These are phyloP conservation scores for Fagus sylvatica DNA, from an alignment of 306 rosid genomes.

Conservation along the genomic window DNA sequence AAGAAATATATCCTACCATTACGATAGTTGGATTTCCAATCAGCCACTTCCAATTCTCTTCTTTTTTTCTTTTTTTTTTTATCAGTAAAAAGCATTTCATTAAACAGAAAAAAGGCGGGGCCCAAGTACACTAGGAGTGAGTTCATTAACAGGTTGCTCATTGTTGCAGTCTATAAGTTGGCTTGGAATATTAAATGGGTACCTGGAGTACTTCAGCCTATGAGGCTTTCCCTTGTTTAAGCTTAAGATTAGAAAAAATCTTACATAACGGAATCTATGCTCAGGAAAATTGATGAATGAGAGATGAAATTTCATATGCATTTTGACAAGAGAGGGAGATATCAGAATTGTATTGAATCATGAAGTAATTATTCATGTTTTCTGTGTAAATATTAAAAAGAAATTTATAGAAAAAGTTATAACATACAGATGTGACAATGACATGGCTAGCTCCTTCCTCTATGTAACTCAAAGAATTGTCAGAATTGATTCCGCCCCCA, in stretches of 20 bases:
- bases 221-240: background rate
- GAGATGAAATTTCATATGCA: background rate
- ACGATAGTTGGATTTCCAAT: background rate
- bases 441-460: conserved; percentile 94
- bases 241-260: background rate
- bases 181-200: background rate
- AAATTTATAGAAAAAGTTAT: conserved; percentile 5
- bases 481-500: conserved; percentile 96
- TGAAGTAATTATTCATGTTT: background rate
- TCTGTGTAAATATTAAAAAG: conserved; percentile 5
- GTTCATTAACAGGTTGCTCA: conserved; percentile 5
- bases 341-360: background rate
- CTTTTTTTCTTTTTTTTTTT: background rate
- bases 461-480: conserved; percentile 70
- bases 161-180: background rate
- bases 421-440: conserved; percentile 87
- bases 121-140: no score
- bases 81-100: no score
- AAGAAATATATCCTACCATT: background rate
- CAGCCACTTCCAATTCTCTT: no score
- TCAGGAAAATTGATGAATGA: background rate
- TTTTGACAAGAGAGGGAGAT: background rate
- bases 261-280: background rate
- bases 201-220: background rate
- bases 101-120: no score